Percentiles rank a stretch among this genome's conserved stretches.
Conservation (phyloP, 176 grass and related monocot genomes). For the Otatea glauca region DNA sequence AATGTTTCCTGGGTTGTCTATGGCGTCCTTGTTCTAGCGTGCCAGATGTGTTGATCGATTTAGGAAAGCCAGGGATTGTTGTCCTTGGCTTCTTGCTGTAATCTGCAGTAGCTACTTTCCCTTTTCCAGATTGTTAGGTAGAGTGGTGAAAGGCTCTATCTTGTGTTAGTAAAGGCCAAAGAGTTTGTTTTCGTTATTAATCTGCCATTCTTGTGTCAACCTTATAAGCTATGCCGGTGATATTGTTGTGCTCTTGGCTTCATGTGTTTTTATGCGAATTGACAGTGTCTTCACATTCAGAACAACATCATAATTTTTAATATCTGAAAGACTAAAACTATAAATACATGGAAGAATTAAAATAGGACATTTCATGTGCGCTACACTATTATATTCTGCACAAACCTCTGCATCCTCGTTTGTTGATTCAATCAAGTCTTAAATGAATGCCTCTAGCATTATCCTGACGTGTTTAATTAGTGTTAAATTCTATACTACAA, state of each 20-base stretch:
- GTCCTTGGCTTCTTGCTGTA: background rate
- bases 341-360: constrained; percentile 3
- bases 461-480: background rate
- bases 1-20: background rate
- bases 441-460: background rate
- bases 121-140: constrained; percentile 5
- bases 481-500: background rate
- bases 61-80: background rate
- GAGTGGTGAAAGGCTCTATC: background rate
- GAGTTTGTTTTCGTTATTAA: background rate
- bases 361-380: background rate
- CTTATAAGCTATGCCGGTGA: background rate
- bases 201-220: background rate
- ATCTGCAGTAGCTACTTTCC: background rate
- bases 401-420: background rate
- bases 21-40: background rate
- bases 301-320: background rate
- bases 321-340: background rate
- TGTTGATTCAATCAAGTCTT: constrained; percentile 20
- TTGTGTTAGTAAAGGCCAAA: background rate
- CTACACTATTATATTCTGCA: background rate
- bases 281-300: background rate
- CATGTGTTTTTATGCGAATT: constrained; percentile 6
- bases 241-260: background rate
- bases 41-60: background rate